Evolutionary conservation across 192 early-diverging fungal species (phyloP), one percentile per base, ranked within the genome.

Genomic region (Rhizoclosmatium sp.): DNA sequence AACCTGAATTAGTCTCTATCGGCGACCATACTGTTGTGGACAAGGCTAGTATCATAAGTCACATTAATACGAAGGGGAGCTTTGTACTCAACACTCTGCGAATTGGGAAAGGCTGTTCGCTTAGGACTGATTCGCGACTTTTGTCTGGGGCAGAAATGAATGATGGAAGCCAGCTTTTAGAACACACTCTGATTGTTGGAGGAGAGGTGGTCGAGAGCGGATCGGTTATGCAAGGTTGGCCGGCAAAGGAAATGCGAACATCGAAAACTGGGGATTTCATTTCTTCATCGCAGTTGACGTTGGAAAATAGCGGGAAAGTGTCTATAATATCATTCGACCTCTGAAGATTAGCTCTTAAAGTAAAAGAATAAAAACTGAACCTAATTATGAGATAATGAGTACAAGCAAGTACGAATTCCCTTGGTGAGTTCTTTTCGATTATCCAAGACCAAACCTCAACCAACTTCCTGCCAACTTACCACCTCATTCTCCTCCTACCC

Each of bases 1-100:
- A 87, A 66, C 80, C 85, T 23, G 85, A 87, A 45, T 64, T 87
- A 9, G 72, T 87, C 51, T 86, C 78, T 23, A 69, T 86, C 59
- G 83, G 82, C 46, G 66, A 85, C 47, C 78, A 80, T 56, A 80
- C 59, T 21, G 69, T 73, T 45, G 70, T 87, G 45, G 85, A 87
- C 77, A 61, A 79, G 60, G 85, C 85, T 21, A 81, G 78, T 41
- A 44, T 87, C 10, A 70, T 87, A 21, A 70, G 74, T 64, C 85
- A 87, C 75, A 65, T 86, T 64, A 86, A 86, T 67, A 78, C 69
- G 48, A 71, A 74, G 48, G 85, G 85, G 40, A 78, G 82, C 71
- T 87, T 87, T 76, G 75, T 69, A 39, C 70, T 87, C 41, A 87
- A 87, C 65, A 79, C 80, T 12, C 60, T 87, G 14, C 70, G 47